Evolutionary conservation across 176 grass and related monocot species (phyloP).

Genomic region (Cenchrus fungigraminus): DNA sequence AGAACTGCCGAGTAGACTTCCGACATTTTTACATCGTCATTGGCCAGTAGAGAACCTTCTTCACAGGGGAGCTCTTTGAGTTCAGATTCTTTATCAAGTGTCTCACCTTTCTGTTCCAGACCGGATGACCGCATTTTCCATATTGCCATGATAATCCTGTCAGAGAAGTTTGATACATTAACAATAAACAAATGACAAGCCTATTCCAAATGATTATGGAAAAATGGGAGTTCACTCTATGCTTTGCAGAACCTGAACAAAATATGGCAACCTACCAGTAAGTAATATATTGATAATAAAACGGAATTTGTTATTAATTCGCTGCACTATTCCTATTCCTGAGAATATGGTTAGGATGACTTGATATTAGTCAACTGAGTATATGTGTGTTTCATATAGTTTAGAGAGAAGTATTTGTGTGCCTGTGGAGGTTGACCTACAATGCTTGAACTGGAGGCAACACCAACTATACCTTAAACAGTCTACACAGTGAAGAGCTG

Average conservation of each 20-base stretch:
- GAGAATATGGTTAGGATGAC: not conserved
- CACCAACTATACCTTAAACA: conserved; percentile 18
- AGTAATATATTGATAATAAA: not conserved
- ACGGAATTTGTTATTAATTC: not conserved
- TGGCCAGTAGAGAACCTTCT: conserved; percentile 72
- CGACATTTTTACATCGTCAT: conserved; percentile 75
- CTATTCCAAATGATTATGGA: conserved; percentile 16
- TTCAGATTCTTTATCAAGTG: conserved; percentile 74
- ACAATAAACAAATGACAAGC: conserved; percentile 30
- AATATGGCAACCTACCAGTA: conserved; percentile 3
- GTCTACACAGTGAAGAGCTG: not conserved
- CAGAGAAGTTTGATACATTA: conserved; percentile 37
- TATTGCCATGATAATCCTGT: conserved; percentile 87
- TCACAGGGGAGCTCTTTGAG: conserved; percentile 54
- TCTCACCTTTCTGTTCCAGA: conserved; percentile 70
- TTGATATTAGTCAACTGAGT: not conserved
- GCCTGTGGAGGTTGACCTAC: not conserved
- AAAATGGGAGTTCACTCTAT: conserved; percentile 12
- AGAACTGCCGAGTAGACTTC: conserved; percentile 73
- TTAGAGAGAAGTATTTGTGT: conserved; percentile 4
- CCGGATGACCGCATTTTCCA: conserved; percentile 68
- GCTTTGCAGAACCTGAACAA: not conserved
- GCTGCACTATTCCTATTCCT: not conserved
- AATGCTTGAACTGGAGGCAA: conserved; percentile 1
- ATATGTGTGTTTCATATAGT: not conserved